These are phyloP conservation scores for Protomyces macrosporus DNA, from an alignment of 1,139 yeast species.

Conservation along the genomic window DNA sequence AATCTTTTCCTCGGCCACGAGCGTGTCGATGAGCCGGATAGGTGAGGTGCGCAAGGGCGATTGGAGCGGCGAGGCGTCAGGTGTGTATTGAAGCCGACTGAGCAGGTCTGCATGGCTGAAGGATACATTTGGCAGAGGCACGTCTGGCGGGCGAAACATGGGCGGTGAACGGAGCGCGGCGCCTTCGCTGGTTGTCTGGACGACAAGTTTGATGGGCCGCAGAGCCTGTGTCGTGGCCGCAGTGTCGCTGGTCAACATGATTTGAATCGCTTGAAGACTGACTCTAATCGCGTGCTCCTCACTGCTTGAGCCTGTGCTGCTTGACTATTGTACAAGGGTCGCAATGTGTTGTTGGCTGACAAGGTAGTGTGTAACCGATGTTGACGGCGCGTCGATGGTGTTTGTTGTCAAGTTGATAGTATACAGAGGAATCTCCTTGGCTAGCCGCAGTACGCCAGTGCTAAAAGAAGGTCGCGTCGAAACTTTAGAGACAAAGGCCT, in stretches of 20 bases:
- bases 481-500: no score
- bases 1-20: slow-evolving; percentile 6
- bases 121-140: slow-evolving; percentile 11
- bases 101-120: slow-evolving; percentile 4
- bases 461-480: no score
- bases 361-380: no score
- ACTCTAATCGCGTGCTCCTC: not conserved
- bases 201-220: not conserved
- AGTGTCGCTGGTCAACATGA: no score
- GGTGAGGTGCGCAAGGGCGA: slow-evolving; percentile 18
- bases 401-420: no score
- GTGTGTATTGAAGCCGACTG: slow-evolving; percentile 2
- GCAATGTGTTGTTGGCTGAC: no score
- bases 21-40: slow-evolving; percentile 9
- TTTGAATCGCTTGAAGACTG: no score
- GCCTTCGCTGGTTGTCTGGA: not conserved
- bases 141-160: slow-evolving; percentile 15
- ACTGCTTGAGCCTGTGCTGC: not conserved
- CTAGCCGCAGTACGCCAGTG: no score
- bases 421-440: no score
- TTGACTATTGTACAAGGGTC: not conserved
- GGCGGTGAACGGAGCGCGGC: slow-evolving; percentile 7
- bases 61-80: slow-evolving; percentile 8
- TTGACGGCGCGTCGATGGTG: no score
- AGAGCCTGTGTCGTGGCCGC: not conserved